Conservation (phyloP, 768 basidiomycete genomes). For the Lentinula edodes region DNA sequence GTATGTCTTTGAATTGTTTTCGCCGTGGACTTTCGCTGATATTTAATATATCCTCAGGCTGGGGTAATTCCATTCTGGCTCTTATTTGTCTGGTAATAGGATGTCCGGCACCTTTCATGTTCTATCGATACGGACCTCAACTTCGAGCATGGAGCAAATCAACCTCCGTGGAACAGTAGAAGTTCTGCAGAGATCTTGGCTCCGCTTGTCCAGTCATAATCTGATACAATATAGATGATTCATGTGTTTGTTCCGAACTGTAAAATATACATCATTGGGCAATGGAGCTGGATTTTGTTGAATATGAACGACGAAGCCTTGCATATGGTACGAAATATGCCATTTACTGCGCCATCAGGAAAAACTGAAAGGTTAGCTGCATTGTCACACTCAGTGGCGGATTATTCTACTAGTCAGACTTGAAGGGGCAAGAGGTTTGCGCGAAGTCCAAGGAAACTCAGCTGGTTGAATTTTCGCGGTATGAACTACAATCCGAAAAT, state of each 20-base stretch:
- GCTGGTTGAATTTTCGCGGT: too few species aligned
- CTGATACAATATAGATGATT: neutral
- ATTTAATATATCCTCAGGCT: constrained; percentile 27
- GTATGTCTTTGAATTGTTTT: constrained; percentile 12
- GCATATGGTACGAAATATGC: too few species aligned
- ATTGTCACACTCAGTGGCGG: too few species aligned
- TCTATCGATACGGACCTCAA: constrained; percentile 32
- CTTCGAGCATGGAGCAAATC: constrained; percentile 32
- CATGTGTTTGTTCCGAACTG: neutral
- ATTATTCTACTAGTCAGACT: too few species aligned
- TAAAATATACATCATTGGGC: neutral
- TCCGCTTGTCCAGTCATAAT: neutral
- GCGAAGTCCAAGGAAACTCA: too few species aligned
- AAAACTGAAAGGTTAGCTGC: neutral
- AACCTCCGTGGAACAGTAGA: constrained; percentile 25
- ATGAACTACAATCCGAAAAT: too few species aligned
- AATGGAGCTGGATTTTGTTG: neutral
- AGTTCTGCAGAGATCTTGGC: too few species aligned
- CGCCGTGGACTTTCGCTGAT: neutral
- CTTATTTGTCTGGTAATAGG: constrained; percentile 44
- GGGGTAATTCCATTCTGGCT: constrained; percentile 53
- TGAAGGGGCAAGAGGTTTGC: too few species aligned
- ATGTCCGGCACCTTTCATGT: constrained; percentile 42
- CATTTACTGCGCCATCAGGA: neutral
- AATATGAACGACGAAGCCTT: too few species aligned